Evolutionary conservation across 495 filamentous ascomycete genomes (phyloP).

Genomic region (Rostrohypoxylon terebratum): DNA sequence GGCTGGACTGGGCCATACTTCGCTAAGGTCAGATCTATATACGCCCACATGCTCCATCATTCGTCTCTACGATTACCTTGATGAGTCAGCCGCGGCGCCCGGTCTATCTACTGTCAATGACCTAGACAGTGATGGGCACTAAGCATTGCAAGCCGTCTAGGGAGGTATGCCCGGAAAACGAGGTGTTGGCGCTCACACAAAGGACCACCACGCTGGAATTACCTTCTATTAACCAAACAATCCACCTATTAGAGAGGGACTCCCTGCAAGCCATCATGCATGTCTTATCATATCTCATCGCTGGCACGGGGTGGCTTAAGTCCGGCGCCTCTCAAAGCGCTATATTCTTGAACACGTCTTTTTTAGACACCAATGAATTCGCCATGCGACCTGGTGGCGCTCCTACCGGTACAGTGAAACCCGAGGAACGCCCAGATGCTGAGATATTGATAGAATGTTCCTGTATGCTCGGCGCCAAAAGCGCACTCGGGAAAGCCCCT

Average conservation of each 20-base stretch:
- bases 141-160: too few species aligned
- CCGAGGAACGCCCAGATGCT: too few species aligned
- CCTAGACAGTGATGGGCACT: too few species aligned
- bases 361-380: not conserved
- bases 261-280: not conserved
- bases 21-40: not conserved
- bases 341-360: not conserved
- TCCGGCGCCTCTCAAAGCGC: not conserved
- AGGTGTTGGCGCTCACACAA: not conserved
- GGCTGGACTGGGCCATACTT: not conserved
- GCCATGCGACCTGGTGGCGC: too few species aligned
- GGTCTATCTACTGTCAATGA: too few species aligned
- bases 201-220: not conserved
- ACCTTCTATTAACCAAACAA: not conserved
- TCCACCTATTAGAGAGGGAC: not conserved
- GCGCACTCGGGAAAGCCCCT: too few species aligned
- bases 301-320: not conserved
- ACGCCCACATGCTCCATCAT: not conserved
- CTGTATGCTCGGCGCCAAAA: too few species aligned
- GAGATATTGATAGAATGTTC: too few species aligned
- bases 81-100: too few species aligned
- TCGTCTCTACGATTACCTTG: too few species aligned
- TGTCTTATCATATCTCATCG: not conserved
- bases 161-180: too few species aligned
- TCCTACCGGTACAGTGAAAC: too few species aligned